Conservation (phyloP, 108 stramenopile genomes). For the Schizochytrium sp. region DNA sequence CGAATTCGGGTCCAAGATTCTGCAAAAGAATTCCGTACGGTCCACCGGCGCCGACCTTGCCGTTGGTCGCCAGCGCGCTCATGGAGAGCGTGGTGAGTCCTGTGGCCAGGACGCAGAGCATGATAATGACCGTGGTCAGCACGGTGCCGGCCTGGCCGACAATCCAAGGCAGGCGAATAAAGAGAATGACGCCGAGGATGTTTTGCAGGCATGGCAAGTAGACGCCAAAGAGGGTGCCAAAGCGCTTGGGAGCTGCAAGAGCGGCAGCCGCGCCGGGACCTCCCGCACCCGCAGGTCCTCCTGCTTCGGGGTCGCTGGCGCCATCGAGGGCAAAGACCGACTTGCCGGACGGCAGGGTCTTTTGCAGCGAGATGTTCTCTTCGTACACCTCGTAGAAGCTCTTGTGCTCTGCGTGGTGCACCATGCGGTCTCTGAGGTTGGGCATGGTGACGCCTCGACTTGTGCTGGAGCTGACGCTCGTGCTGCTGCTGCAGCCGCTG, state of each 20-base stretch:
- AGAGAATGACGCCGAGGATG: constrained; percentile 69
- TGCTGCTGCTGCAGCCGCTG: not conserved
- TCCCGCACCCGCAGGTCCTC: not conserved
- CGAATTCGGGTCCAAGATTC: constrained; percentile 60
- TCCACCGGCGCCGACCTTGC: constrained; percentile 56
- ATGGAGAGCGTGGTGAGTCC: constrained; percentile 57
- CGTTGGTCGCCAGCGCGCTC: constrained; percentile 68
- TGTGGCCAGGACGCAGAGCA: constrained; percentile 49
- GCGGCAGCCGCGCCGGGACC: not conserved
- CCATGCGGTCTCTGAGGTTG: not conserved
- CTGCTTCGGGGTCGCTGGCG: not conserved
- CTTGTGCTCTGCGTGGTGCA: not conserved
- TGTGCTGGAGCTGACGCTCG: not conserved
- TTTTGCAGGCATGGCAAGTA: constrained; percentile 67
- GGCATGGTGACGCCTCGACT: not conserved
- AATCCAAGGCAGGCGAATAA: constrained; percentile 64
- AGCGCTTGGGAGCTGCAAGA: constrained; percentile 19
- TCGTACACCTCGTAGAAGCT: constrained; percentile 3
- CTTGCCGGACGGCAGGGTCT: not conserved
- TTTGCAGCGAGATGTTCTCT: not conserved
- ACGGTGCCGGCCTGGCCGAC: constrained; percentile 61
- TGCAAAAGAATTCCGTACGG: constrained; percentile 62
- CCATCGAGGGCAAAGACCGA: not conserved
- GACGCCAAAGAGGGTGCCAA: constrained; percentile 56
- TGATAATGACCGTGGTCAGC: constrained; percentile 27